Base-by-base conservation (phyloP, 1,284 basidiomycete species). In the Athelia psychrophila region DNA sequence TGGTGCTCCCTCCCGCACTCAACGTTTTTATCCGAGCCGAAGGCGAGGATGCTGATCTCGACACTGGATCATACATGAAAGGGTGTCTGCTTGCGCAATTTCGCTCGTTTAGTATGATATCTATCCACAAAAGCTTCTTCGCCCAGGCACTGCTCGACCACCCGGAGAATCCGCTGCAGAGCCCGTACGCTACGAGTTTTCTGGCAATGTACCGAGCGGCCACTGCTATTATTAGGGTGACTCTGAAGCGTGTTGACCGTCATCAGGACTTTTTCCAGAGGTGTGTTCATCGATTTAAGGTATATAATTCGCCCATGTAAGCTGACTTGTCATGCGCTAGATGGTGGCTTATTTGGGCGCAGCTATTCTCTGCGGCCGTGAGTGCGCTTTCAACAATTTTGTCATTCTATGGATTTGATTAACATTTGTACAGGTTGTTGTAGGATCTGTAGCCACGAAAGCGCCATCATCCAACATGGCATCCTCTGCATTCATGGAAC, bases 271-370 rank as follows among this genome's bases (percentile, higher is more conserved):
- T 51, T 6, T 24, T 24, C 9, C 6, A 6, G 6, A 30, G 27
- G 27, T 13, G 25, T 6, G 27, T 30, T n/a, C n/a, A 30, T 30
- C 27, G 5, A 30, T 6, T 6, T 30, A 13, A 5, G 13, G 27
- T 13, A 30, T 5, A 24, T 47, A n/a, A 16, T 10, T 23, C 13
- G 18, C n/a, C 6, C 16, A 16, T 6, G 18, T 42, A 18, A 5
- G 38, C 6, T 18, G 18, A 42, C 6, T 18, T 42, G n/a, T 42
- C 25, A 5, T 6, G 13, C 13, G 56, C 62, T 70, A 44, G 81
- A 44, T 79, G 77, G 71, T 81, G 80, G 79, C 64, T 66, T 46
- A 62, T 79, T 20, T 82, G 80, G 80, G 80, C 71, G 38, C 75
- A 80, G 61, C 56, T 83, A 9, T 77, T 82, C 51, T 79, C 79